Percentiles rank a stretch among this genome's conserved stretches.
phyloP scores from a whole-genome alignment of 1,284 basidiomycete species.

The Mycena sp. region DNA sequence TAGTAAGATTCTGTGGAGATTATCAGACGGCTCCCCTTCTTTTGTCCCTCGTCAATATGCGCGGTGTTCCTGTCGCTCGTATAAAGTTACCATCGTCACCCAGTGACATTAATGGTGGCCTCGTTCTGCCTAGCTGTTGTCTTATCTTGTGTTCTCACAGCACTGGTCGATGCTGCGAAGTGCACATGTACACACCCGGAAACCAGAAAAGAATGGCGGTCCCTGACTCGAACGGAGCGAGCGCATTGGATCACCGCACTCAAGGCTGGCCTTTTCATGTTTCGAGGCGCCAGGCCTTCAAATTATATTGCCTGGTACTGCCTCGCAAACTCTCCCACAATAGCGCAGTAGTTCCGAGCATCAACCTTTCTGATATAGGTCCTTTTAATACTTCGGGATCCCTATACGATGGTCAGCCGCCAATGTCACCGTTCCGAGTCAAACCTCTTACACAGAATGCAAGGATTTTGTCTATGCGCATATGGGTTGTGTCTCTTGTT shows the following conservation, averaged over 20 bases:
- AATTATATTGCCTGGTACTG: too few relatives aligned
- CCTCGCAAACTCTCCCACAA: constrained; percentile 40
- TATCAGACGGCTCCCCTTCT: too few relatives aligned
- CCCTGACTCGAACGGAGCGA: constrained; percentile 29
- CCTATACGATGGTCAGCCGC: constrained; percentile 43
- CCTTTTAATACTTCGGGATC: constrained; percentile 44
- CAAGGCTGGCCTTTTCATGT: constrained; percentile 24
- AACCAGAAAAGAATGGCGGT: constrained; percentile 40
- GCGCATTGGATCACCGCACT: constrained; percentile 36
- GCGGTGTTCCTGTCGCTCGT: too few relatives aligned
- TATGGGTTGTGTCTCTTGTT: constrained; percentile 33
- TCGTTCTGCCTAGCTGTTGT: too few relatives aligned
- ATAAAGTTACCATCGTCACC: too few relatives aligned
- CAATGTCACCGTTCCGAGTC: too few relatives aligned
- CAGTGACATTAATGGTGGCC: too few relatives aligned
- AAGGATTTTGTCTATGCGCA: constrained; percentile 46
- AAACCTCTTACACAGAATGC: background rate
- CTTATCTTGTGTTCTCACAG: too few relatives aligned
- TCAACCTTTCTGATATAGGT: constrained; percentile 39
- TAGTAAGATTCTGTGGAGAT: too few relatives aligned
- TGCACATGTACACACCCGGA: background rate
- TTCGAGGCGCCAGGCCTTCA: too few relatives aligned
- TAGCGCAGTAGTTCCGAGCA: constrained; percentile 33
- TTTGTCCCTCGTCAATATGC: too few relatives aligned
- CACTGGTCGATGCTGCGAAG: background rate